Conservation (phyloP, 805 yeast genomes). For the Ogataea neopini region DNA sequence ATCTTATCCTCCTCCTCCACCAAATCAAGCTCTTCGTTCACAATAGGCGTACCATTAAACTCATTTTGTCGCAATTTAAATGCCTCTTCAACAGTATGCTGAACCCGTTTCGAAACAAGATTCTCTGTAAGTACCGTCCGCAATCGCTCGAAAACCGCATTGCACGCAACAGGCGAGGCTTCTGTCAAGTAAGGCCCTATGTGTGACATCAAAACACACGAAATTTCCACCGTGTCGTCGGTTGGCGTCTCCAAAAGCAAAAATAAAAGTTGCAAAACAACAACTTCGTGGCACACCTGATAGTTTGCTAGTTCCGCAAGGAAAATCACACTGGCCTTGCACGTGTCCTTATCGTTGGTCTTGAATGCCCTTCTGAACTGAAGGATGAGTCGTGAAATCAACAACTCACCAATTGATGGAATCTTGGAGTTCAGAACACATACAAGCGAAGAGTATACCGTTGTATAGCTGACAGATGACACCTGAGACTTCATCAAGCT, state of each 20-base stretch:
- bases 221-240: slow-evolving; percentile 56
- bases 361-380: slow-evolving; percentile 58
- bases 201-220: slow-evolving; percentile 48
- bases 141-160: slow-evolving; percentile 55
- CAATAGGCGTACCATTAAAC: slow-evolving; percentile 39
- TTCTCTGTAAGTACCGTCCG: slow-evolving; percentile 62
- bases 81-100: slow-evolving; percentile 49
- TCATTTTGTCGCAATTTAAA: slow-evolving; percentile 50
- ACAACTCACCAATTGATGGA: slow-evolving; percentile 65
- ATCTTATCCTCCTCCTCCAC: slow-evolving; percentile 64
- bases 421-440: slow-evolving; percentile 64
- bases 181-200: slow-evolving; percentile 58
- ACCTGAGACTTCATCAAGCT: slow-evolving; percentile 56
- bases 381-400: slow-evolving; percentile 53
- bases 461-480: slow-evolving; percentile 39
- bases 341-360: slow-evolving; percentile 44
- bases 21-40: slow-evolving; percentile 53
- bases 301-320: slow-evolving; percentile 65
- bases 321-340: slow-evolving; percentile 48
- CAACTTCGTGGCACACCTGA: slow-evolving; percentile 55
- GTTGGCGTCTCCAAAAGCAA: slow-evolving; percentile 46
- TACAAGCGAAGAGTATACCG: slow-evolving; percentile 57
- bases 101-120: slow-evolving; percentile 42
- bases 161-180: slow-evolving; percentile 30
- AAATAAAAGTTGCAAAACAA: slow-evolving; percentile 53